These are phyloP conservation scores for Oenanthe javanica DNA, from an alignment of 140 eudicot species.

Conservation along the genomic window DNA sequence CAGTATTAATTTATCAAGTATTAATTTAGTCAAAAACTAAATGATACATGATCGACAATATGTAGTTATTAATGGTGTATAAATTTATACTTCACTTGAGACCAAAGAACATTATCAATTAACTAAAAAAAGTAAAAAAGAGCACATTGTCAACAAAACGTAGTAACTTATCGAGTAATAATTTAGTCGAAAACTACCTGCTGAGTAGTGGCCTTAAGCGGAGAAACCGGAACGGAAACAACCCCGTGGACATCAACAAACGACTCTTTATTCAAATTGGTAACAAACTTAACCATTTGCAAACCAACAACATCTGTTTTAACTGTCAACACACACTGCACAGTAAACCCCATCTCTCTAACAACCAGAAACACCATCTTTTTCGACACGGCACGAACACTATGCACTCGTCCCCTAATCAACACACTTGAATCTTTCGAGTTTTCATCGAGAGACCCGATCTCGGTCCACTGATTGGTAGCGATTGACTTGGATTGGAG, in stretches of 20 bases:
- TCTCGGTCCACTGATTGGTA: constrained; percentile 52
- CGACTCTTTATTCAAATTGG: constrained; percentile 46
- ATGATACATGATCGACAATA: too few species aligned
- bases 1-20: too few species aligned
- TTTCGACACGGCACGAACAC: constrained; percentile 69
- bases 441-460: constrained; percentile 25
- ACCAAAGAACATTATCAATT: too few species aligned
- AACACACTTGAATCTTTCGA: constrained; percentile 47
- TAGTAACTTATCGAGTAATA: background rate
- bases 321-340: constrained; percentile 72
- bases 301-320: constrained; percentile 48
- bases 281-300: constrained; percentile 69
- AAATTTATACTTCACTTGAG: too few species aligned
- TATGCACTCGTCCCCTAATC: constrained; percentile 59
- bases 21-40: too few species aligned
- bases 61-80: too few species aligned
- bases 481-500: constrained; percentile 52
- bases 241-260: constrained; percentile 56
- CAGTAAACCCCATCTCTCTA: constrained; percentile 51
- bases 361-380: constrained; percentile 73
- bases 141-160: background rate
- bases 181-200: constrained; percentile 35
- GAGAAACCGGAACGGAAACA: constrained; percentile 42
- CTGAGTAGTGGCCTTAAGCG: constrained; percentile 74
- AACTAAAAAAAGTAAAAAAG: too few species aligned